phyloP scores from a whole-genome alignment of 768 basidiomycete genomes.

The Russula earlei region DNA sequence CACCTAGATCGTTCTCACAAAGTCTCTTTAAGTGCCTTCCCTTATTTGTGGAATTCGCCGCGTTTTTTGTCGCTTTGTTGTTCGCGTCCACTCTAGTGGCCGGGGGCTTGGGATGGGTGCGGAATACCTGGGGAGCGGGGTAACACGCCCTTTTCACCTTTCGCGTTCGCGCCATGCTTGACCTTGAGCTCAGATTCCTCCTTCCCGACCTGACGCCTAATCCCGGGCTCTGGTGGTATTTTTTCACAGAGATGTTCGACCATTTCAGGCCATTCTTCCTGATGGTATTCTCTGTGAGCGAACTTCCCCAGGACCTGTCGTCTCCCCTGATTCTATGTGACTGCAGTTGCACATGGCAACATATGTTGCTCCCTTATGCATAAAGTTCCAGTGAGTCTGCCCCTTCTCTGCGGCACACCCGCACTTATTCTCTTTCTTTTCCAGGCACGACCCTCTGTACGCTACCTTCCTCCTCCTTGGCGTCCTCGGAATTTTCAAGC shows the following conservation, averaged over 20 bases:
- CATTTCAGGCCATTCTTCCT: constrained; percentile 95
- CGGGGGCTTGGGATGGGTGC: constrained; percentile 59
- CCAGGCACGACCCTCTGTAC: constrained; percentile 77
- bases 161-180: not conserved
- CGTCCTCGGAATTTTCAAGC: constrained; percentile 75
- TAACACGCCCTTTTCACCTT: constrained; percentile 29
- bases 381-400: constrained; percentile 72
- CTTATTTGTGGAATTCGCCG: constrained; percentile 40
- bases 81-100: constrained; percentile 45
- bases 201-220: constrained; percentile 91
- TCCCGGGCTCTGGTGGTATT: constrained; percentile 96
- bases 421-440: not conserved
- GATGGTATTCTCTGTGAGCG: constrained; percentile 79
- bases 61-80: constrained; percentile 42
- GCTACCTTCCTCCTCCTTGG: constrained; percentile 70
- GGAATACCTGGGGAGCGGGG: constrained; percentile 81
- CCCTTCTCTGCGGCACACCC: not conserved
- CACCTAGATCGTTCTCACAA: constrained; percentile 34
- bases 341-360: constrained; percentile 71
- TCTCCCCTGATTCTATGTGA: not conserved
- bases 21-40: constrained; percentile 22
- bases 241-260: constrained; percentile 99
- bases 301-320: not conserved
- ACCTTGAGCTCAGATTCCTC: constrained; percentile 42
- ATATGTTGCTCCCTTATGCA: constrained; percentile 75